Conservation (phyloP, 352 stramenopile genomes). For the Albugo candida region DNA sequence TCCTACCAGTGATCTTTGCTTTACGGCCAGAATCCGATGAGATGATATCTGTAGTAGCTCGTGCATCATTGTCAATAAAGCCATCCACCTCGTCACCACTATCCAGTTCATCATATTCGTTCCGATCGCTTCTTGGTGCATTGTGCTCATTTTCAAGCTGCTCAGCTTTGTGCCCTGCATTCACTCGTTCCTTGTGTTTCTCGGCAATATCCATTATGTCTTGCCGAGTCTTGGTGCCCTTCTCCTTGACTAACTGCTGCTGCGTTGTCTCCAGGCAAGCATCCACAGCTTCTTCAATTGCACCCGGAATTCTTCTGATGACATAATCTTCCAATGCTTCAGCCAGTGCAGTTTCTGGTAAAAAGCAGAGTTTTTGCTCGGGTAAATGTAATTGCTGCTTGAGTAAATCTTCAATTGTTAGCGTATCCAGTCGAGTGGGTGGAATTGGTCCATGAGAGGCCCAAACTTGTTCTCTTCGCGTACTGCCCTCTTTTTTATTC, state of each 20-base stretch:
- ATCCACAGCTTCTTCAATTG: slow-evolving; percentile 62
- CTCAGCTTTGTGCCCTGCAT: too few relatives aligned
- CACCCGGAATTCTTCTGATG: slow-evolving; percentile 56
- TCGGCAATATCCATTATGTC: too few relatives aligned
- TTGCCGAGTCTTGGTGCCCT: slow-evolving; percentile 1
- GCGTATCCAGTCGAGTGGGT: slow-evolving; percentile 31
- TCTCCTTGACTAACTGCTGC: slow-evolving; percentile 26
- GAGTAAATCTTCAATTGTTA: slow-evolving; percentile 68
- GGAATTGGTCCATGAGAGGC: slow-evolving; percentile 20
- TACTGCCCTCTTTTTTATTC: slow-evolving; percentile 23
- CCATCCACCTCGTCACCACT: too few relatives aligned
- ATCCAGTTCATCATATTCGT: too few relatives aligned
- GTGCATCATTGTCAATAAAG: too few relatives aligned
- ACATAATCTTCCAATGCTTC: slow-evolving; percentile 66
- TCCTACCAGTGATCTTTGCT: too few relatives aligned
- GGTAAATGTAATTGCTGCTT: slow-evolving; percentile 32
- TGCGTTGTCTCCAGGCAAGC: slow-evolving; percentile 48
- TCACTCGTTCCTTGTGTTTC: too few relatives aligned
- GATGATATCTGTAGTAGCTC: too few relatives aligned
- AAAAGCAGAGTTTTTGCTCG: slow-evolving; percentile 54
- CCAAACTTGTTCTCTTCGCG: neutral
- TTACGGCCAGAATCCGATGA: too few relatives aligned
- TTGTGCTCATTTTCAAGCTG: too few relatives aligned
- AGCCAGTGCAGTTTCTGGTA: slow-evolving; percentile 43
- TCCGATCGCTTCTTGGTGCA: too few relatives aligned